A percentile compares a stretch with the other conserved stretches of the same genome.
phyloP scores from a whole-genome alignment of 2,329 filamentous ascomycete genomes.

The Mycosphaerella sp. region DNA sequence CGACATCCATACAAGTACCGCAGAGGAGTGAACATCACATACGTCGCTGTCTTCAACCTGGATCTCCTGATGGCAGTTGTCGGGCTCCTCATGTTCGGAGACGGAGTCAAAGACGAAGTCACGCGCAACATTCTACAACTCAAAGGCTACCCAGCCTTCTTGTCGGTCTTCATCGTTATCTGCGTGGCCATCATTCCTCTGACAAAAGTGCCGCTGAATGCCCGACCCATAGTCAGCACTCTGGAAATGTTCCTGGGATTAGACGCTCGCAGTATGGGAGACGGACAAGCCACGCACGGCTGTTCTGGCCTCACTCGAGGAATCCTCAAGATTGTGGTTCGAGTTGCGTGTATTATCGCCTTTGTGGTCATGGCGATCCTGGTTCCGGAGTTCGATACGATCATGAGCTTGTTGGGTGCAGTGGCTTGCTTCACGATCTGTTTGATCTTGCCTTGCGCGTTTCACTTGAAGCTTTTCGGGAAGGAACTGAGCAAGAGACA shows the following conservation, averaged over 20 bases:
- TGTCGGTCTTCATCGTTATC: slow-evolving; percentile 74
- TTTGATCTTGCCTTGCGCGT: slow-evolving; percentile 79
- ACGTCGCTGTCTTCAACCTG: slow-evolving; percentile 74
- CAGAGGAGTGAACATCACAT: slow-evolving; percentile 69
- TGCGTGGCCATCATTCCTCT: slow-evolving; percentile 90
- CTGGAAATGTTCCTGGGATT: slow-evolving; percentile 75
- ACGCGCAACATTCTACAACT: slow-evolving; percentile 75
- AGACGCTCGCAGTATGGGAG: slow-evolving; percentile 50
- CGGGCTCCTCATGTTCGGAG: slow-evolving; percentile 91
- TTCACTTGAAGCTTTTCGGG: slow-evolving; percentile 85
- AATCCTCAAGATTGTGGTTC: slow-evolving; percentile 54
- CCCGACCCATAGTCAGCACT: slow-evolving; percentile 79
- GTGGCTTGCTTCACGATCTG: slow-evolving; percentile 91
- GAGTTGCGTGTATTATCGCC: slow-evolving; percentile 59
- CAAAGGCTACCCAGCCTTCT: slow-evolving; percentile 60
- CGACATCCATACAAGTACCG: slow-evolving; percentile 75
- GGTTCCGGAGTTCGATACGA: slow-evolving; percentile 75
- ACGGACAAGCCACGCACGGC: slow-evolving; percentile 46
- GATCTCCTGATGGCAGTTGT: slow-evolving; percentile 76
- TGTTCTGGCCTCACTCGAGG: slow-evolving; percentile 53
- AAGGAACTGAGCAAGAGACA: slow-evolving; percentile 60
- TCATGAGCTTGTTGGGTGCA: slow-evolving; percentile 86
- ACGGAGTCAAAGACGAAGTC: slow-evolving; percentile 78
- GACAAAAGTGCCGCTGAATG: slow-evolving; percentile 68
- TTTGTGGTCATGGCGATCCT: slow-evolving; percentile 70